phyloP scores from a whole-genome alignment of 768 basidiomycete genomes.

The Infundibulicybe gibba region DNA sequence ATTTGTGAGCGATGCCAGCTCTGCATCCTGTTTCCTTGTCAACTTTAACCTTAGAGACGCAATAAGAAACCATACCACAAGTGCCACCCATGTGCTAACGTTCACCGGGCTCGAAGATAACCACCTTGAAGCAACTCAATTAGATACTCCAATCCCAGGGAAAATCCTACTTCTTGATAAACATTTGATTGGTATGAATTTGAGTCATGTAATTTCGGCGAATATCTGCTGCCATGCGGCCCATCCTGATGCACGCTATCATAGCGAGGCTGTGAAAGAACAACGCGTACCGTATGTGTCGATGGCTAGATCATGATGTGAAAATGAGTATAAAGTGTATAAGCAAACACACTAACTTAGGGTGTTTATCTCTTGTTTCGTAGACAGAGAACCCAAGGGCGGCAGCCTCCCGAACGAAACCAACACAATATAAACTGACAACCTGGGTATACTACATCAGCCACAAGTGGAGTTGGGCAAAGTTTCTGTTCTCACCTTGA shows the following conservation, averaged over 20 bases:
- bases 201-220: conserved; percentile 48
- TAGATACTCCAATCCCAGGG: background rate
- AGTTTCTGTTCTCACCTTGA: conserved; percentile 40
- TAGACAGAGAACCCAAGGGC: conserved; percentile 61
- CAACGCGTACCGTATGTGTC: conserved; percentile 63
- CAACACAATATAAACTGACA: conserved; percentile 61
- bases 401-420: conserved; percentile 56
- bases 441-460: conserved; percentile 30
- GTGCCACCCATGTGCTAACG: conserved; percentile 61
- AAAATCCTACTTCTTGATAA: conserved; percentile 48
- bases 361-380: conserved; percentile 52
- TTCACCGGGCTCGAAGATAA: conserved; percentile 67
- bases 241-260: conserved; percentile 53
- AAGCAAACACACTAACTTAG: conserved; percentile 43
- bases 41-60: background rate
- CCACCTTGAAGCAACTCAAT: conserved; percentile 44
- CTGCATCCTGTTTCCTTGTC: conserved; percentile 54
- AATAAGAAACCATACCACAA: conserved; percentile 44
- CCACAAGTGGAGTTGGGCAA: too few species aligned
- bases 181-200: conserved; percentile 56
- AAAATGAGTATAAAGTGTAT: background rate
- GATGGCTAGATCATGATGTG: conserved; percentile 39
- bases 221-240: conserved; percentile 27
- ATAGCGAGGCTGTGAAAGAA: conserved; percentile 73
- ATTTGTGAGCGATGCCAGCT: conserved; percentile 56